Evolutionary conservation across 2,329 filamentous ascomycete genomes (phyloP).

Genomic region (Bimuria novae-zelandiae): DNA sequence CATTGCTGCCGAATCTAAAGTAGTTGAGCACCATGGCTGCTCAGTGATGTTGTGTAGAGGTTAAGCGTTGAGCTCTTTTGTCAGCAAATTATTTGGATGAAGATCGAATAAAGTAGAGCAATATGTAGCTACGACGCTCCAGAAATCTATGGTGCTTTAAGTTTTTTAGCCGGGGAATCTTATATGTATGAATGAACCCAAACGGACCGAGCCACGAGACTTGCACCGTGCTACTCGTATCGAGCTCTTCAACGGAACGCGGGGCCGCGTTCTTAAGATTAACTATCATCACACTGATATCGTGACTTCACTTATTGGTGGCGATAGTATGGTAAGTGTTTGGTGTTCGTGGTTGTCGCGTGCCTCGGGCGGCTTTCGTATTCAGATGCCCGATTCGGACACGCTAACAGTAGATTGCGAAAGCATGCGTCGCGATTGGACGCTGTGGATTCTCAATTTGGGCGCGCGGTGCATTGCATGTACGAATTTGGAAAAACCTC

Average conservation of each 20-base stretch:
- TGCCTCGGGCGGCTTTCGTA: slow-evolving; percentile 3
- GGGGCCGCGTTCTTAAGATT: background rate
- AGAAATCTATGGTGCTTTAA: background rate
- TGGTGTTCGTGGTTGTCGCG: background rate
- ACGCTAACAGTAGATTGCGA: slow-evolving; percentile 1
- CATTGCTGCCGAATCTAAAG: slow-evolving; percentile 19
- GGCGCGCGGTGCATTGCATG: background rate
- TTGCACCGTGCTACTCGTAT: background rate
- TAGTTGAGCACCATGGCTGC: slow-evolving; percentile 19
- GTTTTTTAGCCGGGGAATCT: background rate
- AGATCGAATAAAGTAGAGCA: too few relatives aligned
- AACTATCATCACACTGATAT: slow-evolving; percentile 4
- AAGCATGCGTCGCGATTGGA: slow-evolving; percentile 12
- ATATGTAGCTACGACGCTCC: background rate
- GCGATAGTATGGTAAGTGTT: background rate
- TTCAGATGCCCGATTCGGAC: slow-evolving; percentile 9
- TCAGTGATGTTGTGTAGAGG: too few relatives aligned
- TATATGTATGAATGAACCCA: too few relatives aligned
- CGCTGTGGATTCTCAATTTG: background rate
- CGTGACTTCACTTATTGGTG: background rate
- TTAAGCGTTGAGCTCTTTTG: too few relatives aligned
- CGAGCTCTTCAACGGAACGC: background rate
- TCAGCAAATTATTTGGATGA: too few relatives aligned
- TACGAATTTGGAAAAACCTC: slow-evolving; percentile 4
- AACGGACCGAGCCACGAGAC: too few relatives aligned